Conservation (phyloP, 148 eudicot genomes). For the Vaccinium myrtillus region DNA sequence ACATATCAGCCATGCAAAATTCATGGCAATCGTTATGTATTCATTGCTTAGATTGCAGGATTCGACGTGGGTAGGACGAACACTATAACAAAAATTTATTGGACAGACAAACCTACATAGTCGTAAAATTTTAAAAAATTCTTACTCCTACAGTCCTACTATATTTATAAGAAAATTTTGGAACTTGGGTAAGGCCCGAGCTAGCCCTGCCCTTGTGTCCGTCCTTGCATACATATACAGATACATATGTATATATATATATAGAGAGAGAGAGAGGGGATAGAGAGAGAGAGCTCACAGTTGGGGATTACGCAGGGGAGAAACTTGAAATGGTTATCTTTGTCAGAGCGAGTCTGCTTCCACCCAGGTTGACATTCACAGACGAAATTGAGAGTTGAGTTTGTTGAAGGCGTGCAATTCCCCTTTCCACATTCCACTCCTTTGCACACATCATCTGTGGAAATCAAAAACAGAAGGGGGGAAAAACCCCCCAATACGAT, state of each 20-base stretch:
- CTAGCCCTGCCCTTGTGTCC: no score
- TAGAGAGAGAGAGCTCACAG: conserved; percentile 44
- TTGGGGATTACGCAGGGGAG: conserved; percentile 89
- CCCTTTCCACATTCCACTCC: conserved; percentile 70
- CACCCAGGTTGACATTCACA: conserved; percentile 78
- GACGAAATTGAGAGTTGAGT: conserved; percentile 34
- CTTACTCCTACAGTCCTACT: no score
- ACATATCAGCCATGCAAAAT: background rate
- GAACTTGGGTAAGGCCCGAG: no score
- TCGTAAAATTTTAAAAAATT: no score
- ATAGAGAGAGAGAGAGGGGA: conserved; percentile 11
- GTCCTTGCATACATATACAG: no score
- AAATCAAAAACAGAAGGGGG: background rate
- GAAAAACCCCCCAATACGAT: background rate
- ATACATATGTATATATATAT: background rate
- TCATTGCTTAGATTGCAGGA: no score
- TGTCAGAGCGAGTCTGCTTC: conserved; percentile 45
- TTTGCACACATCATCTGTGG: conserved; percentile 50
- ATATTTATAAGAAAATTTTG: no score
- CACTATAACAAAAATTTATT: no score
- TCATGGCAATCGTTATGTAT: background rate
- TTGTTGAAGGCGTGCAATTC: conserved; percentile 40
- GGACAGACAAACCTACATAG: no score
- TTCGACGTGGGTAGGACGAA: no score
- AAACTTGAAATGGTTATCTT: conserved; percentile 30